Evolutionary conservation across 371 early-diverging fungal species (phyloP), one percentile per base, ranked within the genome.

Genomic region (Mucor lusitanicus): DNA sequence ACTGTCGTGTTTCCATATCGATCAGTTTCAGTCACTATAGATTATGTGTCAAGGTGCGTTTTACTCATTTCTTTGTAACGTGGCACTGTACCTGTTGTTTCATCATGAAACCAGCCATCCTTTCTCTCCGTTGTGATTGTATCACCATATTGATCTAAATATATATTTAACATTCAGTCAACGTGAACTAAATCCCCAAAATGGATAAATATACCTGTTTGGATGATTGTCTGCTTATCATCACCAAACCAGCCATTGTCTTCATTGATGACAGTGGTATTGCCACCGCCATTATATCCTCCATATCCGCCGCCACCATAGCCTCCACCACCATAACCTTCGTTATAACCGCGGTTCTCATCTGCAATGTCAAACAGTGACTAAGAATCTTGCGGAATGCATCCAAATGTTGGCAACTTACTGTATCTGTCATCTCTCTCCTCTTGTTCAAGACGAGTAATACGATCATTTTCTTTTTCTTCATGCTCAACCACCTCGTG

Each of bases 401-500:
- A 54, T 54, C 28, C 28, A 46, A 4, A 46, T 9, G 2, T 7
- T 30, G 8, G 33, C 46, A 46, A 21, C 21, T 33, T 33, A 66
- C 63, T 50, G 23, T 72, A 71, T 35, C 71, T 62, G 58, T 77
- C 66, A 44, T 76, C 48, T 12, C 68, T 58, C 60, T 75, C 68
- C 32, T 77, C 72, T 27, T 55, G 64, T 30, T 75, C 76, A 19
- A 75, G 62, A 6, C 74, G 58, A 15, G 69, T 68, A 23, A 71
- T 62, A 48, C 76, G 74, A 12, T 77, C 74, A 8, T 65, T 65
- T 63, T 82, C 73, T 17, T 73, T 68, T 25, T 76, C 64, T 40
- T 82, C 79, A 53, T 82, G 82, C 12, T 77, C 74, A n/a, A 74
- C 69, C 42, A 77, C 65, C 67, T 79, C 82, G n/a, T 71, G 54